phyloP scores from a whole-genome alignment of 441 rosid genomes.

The Jatropha multifida region DNA sequence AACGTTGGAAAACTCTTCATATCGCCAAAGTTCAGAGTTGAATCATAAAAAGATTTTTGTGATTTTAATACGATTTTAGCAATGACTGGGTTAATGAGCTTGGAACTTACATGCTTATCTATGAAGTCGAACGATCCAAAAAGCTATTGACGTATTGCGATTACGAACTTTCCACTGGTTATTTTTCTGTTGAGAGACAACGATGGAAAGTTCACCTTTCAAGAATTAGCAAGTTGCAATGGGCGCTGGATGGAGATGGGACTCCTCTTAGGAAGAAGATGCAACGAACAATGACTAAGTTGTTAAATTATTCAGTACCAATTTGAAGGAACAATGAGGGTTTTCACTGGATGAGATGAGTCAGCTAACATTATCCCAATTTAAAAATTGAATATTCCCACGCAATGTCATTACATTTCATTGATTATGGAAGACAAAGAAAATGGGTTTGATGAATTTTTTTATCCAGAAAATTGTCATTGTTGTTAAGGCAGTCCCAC shows the following conservation, averaged over 20 bases:
- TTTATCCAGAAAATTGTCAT: not conserved
- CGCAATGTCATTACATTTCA: too few species aligned
- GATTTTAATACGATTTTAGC: not conserved
- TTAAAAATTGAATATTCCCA: not conserved
- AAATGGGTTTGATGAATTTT: not conserved
- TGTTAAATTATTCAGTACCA: not conserved
- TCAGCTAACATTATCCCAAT: conserved; percentile 2
- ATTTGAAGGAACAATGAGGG: not conserved
- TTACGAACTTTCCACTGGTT: not conserved
- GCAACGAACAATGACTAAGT: not conserved
- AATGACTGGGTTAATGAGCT: not conserved
- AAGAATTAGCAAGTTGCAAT: not conserved
- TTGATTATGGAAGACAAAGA: not conserved
- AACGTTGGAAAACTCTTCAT: too few species aligned
- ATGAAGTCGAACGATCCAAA: not conserved
- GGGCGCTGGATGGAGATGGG: not conserved
- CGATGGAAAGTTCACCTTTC: not conserved
- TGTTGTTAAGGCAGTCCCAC: not conserved
- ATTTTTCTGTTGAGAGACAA: not conserved
- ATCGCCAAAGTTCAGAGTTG: not conserved
- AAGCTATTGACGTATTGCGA: not conserved
- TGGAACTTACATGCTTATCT: not conserved
- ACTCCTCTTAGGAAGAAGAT: not conserved
- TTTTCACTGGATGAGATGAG: not conserved
- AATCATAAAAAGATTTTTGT: not conserved